These are phyloP conservation scores for Alternaria hordeiaustralica DNA, from an alignment of 2,329 filamentous ascomycete species.

Conservation along the genomic window DNA sequence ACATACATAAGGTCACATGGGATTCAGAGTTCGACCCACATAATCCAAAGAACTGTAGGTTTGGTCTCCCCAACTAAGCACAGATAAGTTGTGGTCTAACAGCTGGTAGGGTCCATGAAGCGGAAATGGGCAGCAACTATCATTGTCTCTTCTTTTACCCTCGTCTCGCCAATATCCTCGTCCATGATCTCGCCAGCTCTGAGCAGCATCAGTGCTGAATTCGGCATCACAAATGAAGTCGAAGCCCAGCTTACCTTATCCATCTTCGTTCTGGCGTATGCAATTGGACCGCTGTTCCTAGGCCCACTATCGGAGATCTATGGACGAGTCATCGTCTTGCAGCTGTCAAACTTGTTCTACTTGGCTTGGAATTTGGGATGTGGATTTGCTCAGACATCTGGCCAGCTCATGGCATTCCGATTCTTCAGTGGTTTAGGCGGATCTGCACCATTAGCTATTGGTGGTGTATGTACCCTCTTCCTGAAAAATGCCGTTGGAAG, in stretches of 20 bases:
- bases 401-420: slow-evolving; percentile 46
- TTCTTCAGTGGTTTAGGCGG: slow-evolving; percentile 49
- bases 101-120: slow-evolving; percentile 28
- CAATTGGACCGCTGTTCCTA: slow-evolving; percentile 48
- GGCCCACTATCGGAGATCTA: slow-evolving; percentile 49
- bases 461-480: slow-evolving; percentile 34
- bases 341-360: slow-evolving; percentile 49
- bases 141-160: slow-evolving; percentile 53
- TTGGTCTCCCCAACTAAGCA: not conserved
- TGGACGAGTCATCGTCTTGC: slow-evolving; percentile 47
- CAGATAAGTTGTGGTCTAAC: not conserved
- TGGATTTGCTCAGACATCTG: slow-evolving; percentile 46
- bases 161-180: slow-evolving; percentile 50
- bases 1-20: slow-evolving; percentile 50
- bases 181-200: slow-evolving; percentile 51
- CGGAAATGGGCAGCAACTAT: slow-evolving; percentile 55
- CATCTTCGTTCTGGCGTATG: slow-evolving; percentile 51
- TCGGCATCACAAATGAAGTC: slow-evolving; percentile 42
- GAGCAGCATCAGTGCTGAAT: slow-evolving; percentile 37
- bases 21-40: slow-evolving; percentile 54
- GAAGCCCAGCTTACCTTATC: slow-evolving; percentile 46
- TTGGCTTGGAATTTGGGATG: slow-evolving; percentile 50
- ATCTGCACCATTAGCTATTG: slow-evolving; percentile 47
- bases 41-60: slow-evolving; percentile 46
- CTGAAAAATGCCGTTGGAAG: not conserved